A percentile compares a stretch with the other conserved stretches of the same genome.
Evolutionary conservation across 208 protist species (phyloP).

Genomic region (Sergeia podlipaevii): DNA sequence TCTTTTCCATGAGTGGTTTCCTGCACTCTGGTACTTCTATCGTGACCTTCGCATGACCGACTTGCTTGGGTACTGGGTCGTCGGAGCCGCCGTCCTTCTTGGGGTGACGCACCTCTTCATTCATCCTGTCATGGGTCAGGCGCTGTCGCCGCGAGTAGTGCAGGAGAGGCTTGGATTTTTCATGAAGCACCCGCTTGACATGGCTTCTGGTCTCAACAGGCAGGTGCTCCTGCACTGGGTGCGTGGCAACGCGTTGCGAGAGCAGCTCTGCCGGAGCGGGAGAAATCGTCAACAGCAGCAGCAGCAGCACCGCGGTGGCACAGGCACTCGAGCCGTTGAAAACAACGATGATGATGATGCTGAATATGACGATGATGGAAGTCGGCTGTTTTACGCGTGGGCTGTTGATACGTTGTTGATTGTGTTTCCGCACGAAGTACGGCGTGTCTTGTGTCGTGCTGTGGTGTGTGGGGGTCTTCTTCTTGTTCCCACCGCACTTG

Average conservation of each 20-base stretch:
- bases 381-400: too few relatives aligned
- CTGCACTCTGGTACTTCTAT: background rate
- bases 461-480: background rate
- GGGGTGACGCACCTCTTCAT: background rate
- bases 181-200: conserved; percentile 1
- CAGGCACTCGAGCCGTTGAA: too few relatives aligned
- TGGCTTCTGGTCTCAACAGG: background rate
- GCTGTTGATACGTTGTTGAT: background rate
- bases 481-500: background rate
- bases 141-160: background rate
- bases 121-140: background rate
- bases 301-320: too few relatives aligned
- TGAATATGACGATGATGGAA: too few relatives aligned
- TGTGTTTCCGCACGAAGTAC: background rate
- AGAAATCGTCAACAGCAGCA: too few relatives aligned
- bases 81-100: background rate
- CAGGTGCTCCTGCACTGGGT: background rate
- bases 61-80: background rate
- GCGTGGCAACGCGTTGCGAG: background rate
- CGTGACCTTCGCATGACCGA: background rate
- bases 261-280: too few relatives aligned
- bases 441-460: background rate
- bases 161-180: background rate
- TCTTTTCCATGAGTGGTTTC: too few relatives aligned
- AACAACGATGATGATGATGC: too few relatives aligned